Base-by-base conservation (phyloP, 495 filamentous ascomycete species). In the Hypomontagnella monticulosa region DNA sequence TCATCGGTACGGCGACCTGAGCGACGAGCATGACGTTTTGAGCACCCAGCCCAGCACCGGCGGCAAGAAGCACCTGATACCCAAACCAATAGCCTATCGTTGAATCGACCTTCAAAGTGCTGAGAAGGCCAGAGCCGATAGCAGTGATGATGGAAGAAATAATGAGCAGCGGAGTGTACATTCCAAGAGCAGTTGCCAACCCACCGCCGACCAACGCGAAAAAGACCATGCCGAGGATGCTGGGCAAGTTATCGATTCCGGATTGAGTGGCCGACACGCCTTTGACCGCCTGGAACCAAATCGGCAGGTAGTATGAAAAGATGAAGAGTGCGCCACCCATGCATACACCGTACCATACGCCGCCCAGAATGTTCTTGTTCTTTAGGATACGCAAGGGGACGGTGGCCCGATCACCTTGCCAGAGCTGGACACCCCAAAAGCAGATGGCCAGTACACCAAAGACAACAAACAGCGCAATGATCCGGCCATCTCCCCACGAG, bases 281-380 rank as follows among this genome's bases (percentile, higher is more conserved):
- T 70, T 93, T 89, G 71, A 97, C 86, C 4, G 91, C 88, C 69
- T 97, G 93, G 80, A 97, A 96, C 89, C 89, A 97, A 62, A 95
- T 89, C 0, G 93, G 92, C 8, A 97, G 76, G 79, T 89, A 89
- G 71, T 83, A 84, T 3, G 95, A 70, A 71, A 97, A 97, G 27
- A 70, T 57, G 52, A 81, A 57, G 36, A 86, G 78, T 23, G 72
- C 70, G 9, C 71, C 73, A 0, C 58, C 49, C 49, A 61, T 54
- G 32, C 58, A 61, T 32, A 61, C 58, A 8, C 58, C 58, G 12
- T 61, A 61, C 58, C 58, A 61, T 0, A 61, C 41, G 8, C 40
- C 58, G n/a, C 58, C 58, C 14, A 61, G 0, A 19, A 61, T 61
- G 11, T 61, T 61, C 49, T 54, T 61, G n/a, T 61, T 61, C 41